Evolutionary conservation across 108 stramenopile species (phyloP), one percentile per base, ranked within the genome.

Genomic region (Nitzschia sp.): DNA sequence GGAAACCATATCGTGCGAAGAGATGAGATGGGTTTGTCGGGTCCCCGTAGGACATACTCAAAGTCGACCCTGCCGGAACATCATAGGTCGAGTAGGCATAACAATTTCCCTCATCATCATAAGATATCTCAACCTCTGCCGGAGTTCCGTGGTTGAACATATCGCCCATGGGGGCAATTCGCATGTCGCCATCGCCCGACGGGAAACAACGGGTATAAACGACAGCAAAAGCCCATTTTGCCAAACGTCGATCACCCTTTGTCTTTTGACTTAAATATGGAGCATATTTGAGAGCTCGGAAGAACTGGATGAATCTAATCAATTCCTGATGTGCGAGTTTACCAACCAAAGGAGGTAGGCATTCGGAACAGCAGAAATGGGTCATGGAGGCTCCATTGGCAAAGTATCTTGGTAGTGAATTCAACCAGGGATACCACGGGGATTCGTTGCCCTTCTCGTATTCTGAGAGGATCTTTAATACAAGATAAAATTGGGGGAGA

Each of bases 111-210:
- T 13, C 36, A 27, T 79, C 83, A 52, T 87, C 85, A 33, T 58
- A 79, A 23, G 55, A 57, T 0, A 87, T 38, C 32, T 81, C 78
- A 30, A 82, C 76, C 38, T 84, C 86, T 2, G 83, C 70, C 25
- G 84, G 78, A 8, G 78, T 74, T 30, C 81, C 83, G 60, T 87
- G 86, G 73, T 87, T 87, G 57, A 87, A 84, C 80, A 80, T 80
- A 46, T 85, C 84, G 6, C 63, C 80, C 71, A 85, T 69, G 0
- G 84, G 84, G 0, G 78, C 78, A 56, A 85, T 58, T 29, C 35
- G 33, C 8, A 66, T 36, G 15, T 45, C 63, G 13, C 71, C 60
- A 9, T 44, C 77, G 69, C 45, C 78, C 66, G 22, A 76, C 77
- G 41, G 35, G 16, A 41, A 35, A 4, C 29, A n/a, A 13, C 38